Evolutionary conservation across 169 alveolate genomes (phyloP).

Genomic region (Babesia divergens): DNA sequence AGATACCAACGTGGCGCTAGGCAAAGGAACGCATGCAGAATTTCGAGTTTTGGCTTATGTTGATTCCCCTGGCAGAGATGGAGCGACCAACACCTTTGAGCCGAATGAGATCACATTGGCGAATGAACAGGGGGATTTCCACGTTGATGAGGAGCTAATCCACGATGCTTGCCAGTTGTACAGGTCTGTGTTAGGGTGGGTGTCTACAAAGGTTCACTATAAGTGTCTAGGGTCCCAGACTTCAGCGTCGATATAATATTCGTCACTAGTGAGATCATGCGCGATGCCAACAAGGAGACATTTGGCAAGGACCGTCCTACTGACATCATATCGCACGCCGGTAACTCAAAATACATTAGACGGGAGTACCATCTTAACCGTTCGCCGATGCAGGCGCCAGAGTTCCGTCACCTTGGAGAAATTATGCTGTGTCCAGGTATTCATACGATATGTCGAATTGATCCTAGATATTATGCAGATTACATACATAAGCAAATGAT

Average conservation of each 20-base stretch:
- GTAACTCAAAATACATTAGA: background rate
- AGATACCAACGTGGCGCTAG: too few relatives aligned
- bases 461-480: background rate
- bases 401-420: constrained; percentile 56
- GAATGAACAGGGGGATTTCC: constrained; percentile 25
- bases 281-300: background rate
- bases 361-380: constrained; percentile 47
- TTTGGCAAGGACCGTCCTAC: constrained; percentile 51
- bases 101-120: constrained; percentile 42
- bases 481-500: constrained; percentile 8
- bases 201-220: background rate
- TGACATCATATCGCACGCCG: constrained; percentile 52
- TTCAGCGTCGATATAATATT: constrained; percentile 44
- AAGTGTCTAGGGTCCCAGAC: constrained; percentile 32
- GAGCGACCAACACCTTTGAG: too few relatives aligned
- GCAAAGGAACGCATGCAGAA: too few relatives aligned
- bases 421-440: constrained; percentile 56
- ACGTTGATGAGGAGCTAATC: constrained; percentile 17
- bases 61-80: background rate
- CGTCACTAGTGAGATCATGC: constrained; percentile 38
- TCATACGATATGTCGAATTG: background rate
- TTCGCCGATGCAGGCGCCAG: constrained; percentile 36
- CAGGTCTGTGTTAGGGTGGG: constrained; percentile 38
- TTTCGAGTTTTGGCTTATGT: too few relatives aligned
- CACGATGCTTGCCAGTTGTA: constrained; percentile 21